Base-by-base conservation (phyloP, 306 rosid species). In the Luffa acutangula region DNA sequence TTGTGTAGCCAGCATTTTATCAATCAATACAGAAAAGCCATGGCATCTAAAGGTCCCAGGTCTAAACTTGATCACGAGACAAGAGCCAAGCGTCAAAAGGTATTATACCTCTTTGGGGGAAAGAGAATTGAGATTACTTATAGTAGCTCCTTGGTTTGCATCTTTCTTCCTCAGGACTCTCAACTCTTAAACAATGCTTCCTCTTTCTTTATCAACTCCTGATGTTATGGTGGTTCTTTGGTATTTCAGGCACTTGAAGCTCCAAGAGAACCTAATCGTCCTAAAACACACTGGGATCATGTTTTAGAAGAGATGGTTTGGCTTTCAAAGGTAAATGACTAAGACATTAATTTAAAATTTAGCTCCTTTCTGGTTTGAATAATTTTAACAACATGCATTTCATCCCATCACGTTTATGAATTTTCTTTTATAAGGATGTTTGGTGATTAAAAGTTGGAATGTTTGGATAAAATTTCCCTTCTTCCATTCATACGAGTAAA, bases 201-300 rank as follows among this genome's bases (percentile, higher is more conserved):
- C 5, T 21, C 48, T 85, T 71, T 64, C 9, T 88, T 70, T 75
- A 77, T 81, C 70, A 65, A 48, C 45, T 66, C 18, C 59, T 84
- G 80, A 71, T 54, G 39, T 64, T 57, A 83, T 80, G 33, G 57
- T 65, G 65, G 33, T 37, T 20, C 48, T 39, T 80, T 76, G 80
- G 79, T 71, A 64, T 83, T 59, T 81, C 87, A 95, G 99, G 91
- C 90, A 65, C 93, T 91, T 85, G 99, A 95, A 87, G 91, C 90
- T 93, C 87, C 94, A 14, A 88, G 85, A 84, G 99, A 95, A 80
- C 96, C 93, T 70, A 86, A 84, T 9, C 93, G 97, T 54, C 96
- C 97, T 60, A 95, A 95, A 87, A 84, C 96, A 73, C 99, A 95
- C 80, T 95, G 99, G 99, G 99, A 95, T 87, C 97, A 95, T 91